phyloP scores from a whole-genome alignment of 495 filamentous ascomycete species.

The Entonaema liquescens region DNA sequence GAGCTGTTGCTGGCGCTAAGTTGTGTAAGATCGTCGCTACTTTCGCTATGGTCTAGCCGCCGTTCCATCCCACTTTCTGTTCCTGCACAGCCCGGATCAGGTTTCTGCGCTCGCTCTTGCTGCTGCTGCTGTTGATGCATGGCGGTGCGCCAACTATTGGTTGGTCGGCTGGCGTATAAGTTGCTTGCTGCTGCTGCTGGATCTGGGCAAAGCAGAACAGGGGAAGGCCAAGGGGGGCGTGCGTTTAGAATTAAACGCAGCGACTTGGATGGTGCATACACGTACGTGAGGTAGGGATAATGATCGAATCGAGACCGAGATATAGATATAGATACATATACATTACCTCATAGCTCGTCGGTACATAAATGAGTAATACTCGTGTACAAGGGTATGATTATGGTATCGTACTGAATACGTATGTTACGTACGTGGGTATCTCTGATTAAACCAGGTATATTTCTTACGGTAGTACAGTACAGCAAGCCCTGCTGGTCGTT shows the following conservation, averaged over 20 bases:
- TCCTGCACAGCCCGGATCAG: conserved; percentile 21
- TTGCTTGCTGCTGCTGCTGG: background rate
- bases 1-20: background rate
- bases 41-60: conserved; percentile 21
- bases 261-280: conserved; percentile 5
- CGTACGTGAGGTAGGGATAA: conserved; percentile 4
- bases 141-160: conserved; percentile 1
- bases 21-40: conserved; percentile 5
- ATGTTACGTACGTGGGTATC: background rate
- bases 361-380: no score
- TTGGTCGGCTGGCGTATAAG: conserved; percentile 2
- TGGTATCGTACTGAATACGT: background rate
- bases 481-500: conserved; percentile 32
- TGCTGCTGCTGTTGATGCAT: conserved; percentile 16
- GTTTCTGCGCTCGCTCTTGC: conserved; percentile 7
- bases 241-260: conserved; percentile 21
- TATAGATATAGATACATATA: background rate
- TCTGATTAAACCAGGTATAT: background rate
- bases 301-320: conserved; percentile 3
- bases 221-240: background rate
- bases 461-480: conserved; percentile 14
- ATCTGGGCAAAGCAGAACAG: conserved; percentile 23
- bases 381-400: no score
- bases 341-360: background rate
- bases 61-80: conserved; percentile 22